phyloP scores from a whole-genome alignment of 768 basidiomycete genomes.

The Suillus placidus region DNA sequence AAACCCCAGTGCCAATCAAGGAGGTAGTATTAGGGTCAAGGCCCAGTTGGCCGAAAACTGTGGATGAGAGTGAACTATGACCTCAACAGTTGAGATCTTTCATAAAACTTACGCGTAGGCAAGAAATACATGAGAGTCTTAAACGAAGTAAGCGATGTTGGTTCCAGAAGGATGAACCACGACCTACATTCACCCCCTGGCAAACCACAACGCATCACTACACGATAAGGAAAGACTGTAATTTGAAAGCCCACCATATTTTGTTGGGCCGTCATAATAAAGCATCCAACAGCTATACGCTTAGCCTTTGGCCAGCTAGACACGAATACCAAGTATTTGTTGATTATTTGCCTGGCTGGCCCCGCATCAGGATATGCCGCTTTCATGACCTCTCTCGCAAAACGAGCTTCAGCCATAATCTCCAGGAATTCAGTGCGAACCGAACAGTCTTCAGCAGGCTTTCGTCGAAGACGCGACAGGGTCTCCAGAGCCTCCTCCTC shows the following conservation, averaged over 20 bases:
- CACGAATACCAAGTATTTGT: constrained; percentile 29
- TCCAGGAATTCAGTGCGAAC: constrained; percentile 43
- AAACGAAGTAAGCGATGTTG: constrained; percentile 8
- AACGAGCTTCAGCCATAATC: constrained; percentile 41
- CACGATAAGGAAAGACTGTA: background rate
- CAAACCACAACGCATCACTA: background rate
- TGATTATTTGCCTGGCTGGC: constrained; percentile 17
- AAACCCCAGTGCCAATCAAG: constrained; percentile 44
- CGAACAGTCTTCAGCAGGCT: constrained; percentile 31
- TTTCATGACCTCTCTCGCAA: constrained; percentile 25
- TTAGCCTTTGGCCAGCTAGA: constrained; percentile 36
- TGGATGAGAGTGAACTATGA: constrained; percentile 18
- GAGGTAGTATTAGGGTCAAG: constrained; percentile 43
- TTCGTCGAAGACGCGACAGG: constrained; percentile 38
- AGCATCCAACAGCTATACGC: constrained; percentile 30
- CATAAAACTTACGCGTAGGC: constrained; percentile 4
- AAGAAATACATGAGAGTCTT: constrained; percentile 35
- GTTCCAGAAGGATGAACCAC: background rate
- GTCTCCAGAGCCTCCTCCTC: constrained; percentile 39
- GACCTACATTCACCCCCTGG: constrained; percentile 32
- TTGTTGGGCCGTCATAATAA: constrained; percentile 37
- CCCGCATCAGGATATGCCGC: constrained; percentile 27
- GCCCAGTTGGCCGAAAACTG: constrained; percentile 45
- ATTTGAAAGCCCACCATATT: constrained; percentile 29
- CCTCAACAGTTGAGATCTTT: background rate